Conservation (phyloP, 2,329 filamentous ascomycete genomes). For the Dactylellina drechsleri region DNA sequence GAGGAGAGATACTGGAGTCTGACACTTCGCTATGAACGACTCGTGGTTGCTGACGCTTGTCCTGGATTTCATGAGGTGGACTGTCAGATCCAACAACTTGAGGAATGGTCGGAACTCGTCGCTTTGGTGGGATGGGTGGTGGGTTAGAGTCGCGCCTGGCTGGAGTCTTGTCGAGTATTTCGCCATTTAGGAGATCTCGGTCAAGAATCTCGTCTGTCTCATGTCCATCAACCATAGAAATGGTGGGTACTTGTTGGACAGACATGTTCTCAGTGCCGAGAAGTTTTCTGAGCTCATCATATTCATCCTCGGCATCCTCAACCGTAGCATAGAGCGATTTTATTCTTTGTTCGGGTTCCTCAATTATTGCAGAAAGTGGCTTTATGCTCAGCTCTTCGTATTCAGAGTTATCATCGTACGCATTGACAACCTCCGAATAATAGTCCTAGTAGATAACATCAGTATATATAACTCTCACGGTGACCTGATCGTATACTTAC, state of each 20-base stretch:
- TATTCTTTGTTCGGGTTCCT: not conserved
- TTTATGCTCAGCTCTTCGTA: not conserved
- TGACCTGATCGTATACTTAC: not conserved
- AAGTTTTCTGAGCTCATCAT: not conserved
- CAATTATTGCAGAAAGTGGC: not conserved
- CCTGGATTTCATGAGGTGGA: constrained; percentile 44
- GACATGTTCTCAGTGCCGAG: not conserved
- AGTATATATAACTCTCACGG: not conserved
- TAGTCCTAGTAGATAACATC: constrained; percentile 2
- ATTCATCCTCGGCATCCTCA: not conserved
- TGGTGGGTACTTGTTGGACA: not conserved
- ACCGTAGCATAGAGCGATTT: not conserved
- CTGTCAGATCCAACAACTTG: constrained; percentile 33
- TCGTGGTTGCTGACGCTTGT: constrained; percentile 14
- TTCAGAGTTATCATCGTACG: constrained; percentile 3
- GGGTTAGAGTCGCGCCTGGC: not conserved
- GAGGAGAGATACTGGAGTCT: not conserved
- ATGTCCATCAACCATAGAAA: not conserved
- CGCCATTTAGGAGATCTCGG: not conserved
- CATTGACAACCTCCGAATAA: constrained; percentile 8
- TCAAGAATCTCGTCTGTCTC: not conserved
- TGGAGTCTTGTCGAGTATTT: constrained; percentile 1
- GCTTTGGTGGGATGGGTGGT: constrained; percentile 30
- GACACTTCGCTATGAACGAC: constrained; percentile 23
- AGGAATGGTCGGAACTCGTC: not conserved